Evolutionary conservation across 495 filamentous ascomycete genomes (phyloP).

Genomic region (Durotheca rogersii): DNA sequence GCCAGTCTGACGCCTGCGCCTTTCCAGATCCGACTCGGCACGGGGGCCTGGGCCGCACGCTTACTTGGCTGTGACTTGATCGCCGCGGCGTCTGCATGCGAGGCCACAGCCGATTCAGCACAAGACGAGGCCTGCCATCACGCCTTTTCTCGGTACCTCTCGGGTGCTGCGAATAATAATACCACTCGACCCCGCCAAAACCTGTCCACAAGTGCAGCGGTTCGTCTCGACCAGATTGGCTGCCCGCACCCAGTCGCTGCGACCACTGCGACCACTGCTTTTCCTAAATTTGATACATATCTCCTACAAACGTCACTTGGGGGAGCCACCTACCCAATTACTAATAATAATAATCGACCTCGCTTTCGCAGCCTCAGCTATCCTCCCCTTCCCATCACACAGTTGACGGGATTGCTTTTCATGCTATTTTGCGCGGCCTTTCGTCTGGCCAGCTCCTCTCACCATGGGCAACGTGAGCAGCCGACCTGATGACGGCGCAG

Average conservation of each 20-base stretch:
- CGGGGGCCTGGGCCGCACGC: slow-evolving; percentile 18
- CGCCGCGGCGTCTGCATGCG: slow-evolving; percentile 12
- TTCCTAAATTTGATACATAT: slow-evolving; percentile 31
- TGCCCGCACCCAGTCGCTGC: slow-evolving; percentile 30
- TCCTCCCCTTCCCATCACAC: slow-evolving; percentile 3
- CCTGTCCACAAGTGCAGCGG: slow-evolving; percentile 16
- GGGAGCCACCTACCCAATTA: not conserved
- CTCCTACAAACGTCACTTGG: slow-evolving; percentile 31
- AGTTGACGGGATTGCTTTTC: slow-evolving; percentile 13
- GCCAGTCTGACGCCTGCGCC: slow-evolving; percentile 15
- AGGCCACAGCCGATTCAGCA: slow-evolving; percentile 20
- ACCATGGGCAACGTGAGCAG: slow-evolving; percentile 92
- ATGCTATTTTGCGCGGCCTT: slow-evolving; percentile 25
- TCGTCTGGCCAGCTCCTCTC: slow-evolving; percentile 28
- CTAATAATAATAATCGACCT: slow-evolving; percentile 23
- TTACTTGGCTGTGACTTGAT: slow-evolving; percentile 15
- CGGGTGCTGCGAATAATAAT: slow-evolving; percentile 6
- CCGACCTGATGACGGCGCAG: slow-evolving; percentile 80
- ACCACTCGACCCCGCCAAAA: slow-evolving; percentile 26
- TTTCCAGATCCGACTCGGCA: slow-evolving; percentile 13
- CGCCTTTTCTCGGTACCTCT: slow-evolving; percentile 3
- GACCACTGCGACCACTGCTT: slow-evolving; percentile 31
- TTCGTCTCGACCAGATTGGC: slow-evolving; percentile 25
- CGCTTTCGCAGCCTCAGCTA: slow-evolving; percentile 16
- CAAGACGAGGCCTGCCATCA: slow-evolving; percentile 13